Conservation (phyloP, 257 asterid species). For the Anisodus tanguticus region DNA sequence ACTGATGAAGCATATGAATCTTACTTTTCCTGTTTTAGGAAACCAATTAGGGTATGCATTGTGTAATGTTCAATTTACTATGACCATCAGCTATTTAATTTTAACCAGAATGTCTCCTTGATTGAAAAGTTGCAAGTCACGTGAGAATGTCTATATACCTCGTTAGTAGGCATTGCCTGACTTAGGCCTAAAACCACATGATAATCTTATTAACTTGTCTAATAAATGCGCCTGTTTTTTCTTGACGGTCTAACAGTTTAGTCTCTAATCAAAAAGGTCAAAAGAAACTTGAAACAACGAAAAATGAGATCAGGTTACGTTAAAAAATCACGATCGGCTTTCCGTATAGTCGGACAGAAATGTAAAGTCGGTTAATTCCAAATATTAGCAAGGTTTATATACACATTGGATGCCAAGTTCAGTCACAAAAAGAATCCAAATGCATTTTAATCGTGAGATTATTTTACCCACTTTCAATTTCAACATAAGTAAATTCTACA, state of each 20-base stretch:
- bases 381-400: not conserved
- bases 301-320: too few species aligned
- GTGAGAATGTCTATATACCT: not conserved
- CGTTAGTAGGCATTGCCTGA: not conserved
- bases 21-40: not conserved
- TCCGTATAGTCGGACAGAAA: not conserved
- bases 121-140: not conserved
- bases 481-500: too few species aligned
- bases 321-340: not conserved
- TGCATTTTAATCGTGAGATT: not conserved
- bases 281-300: not conserved
- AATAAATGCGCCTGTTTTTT: not conserved
- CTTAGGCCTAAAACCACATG: not conserved
- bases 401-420: not conserved
- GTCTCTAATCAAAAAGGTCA: not conserved
- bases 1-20: constrained; percentile 13
- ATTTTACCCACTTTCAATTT: too few species aligned
- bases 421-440: not conserved
- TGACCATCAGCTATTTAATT: not conserved
- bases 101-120: not conserved
- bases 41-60: constrained; percentile 4
- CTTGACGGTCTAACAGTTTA: too few species aligned
- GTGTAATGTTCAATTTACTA: not conserved
- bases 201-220: not conserved
- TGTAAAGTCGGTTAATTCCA: not conserved